Base-by-base conservation (phyloP, 805 yeast species). In the Metschnikowia dekortorum region DNA sequence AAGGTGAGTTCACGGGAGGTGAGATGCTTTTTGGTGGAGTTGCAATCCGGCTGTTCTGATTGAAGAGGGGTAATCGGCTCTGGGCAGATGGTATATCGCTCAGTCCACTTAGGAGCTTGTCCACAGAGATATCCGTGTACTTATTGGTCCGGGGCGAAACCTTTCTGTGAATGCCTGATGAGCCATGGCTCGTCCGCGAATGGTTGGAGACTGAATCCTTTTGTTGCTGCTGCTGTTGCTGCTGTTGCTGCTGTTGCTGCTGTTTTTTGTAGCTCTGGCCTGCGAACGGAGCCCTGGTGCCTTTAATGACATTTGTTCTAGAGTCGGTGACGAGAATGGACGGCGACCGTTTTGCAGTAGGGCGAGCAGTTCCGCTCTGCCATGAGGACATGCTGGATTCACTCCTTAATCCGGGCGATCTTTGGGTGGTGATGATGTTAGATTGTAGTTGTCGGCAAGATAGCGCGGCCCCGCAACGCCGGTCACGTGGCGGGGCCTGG, bases 251-350 rank as follows among this genome's bases (percentile, higher is more conserved):
- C 32, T 56, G 68, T 39, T 61, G 71, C 48, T 69, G 74, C 47
- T 69, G 75, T 45, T 70, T 70, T 51, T 63, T 65, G 55, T 59
- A 75, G 55, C 69, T 70, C 48, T 78, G 82, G 34, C 92, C 91
- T 0, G 94, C 94, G 75, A 83, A 88, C 1, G 94, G 95, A 0
- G 92, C 94, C 45, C 84, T 64, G n/a, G 76, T 70, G 28, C 79
- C 76, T 54, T 75, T 74, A 22, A 72, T 67, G 48, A 68, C 73
- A 51, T 71, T 71, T 48, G 82, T 77, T 53, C 98, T 75, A 2
- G 88, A 82, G 69, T 91, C 98, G 0, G 98, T 92, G 36, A 91
- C 98, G 50, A 91, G 75, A 61, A 91, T 91, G 1, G 96, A 88
- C 9, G 98, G 97, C 31, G 97, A 88, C 59, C 97, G 71, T 60